Evolutionary conservation across 2,329 filamentous ascomycete genomes (phyloP).

Genomic region (Tolypocladium inflatum): DNA sequence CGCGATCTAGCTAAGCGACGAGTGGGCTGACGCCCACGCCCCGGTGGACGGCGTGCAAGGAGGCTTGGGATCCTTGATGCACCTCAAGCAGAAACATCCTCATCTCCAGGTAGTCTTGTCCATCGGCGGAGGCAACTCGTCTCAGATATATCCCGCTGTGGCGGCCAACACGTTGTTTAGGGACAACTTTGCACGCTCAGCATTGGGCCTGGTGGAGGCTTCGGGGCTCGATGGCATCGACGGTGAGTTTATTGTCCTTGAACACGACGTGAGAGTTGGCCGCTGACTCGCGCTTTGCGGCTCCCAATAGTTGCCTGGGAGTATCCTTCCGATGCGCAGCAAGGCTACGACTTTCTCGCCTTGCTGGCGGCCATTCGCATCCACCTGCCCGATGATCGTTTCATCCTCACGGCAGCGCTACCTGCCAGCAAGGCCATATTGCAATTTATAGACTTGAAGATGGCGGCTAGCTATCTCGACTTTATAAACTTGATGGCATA

Average conservation of each 20-base stretch:
- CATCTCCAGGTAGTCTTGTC: conserved; percentile 70
- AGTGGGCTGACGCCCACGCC: conserved; percentile 65
- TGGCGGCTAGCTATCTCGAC: conserved; percentile 58
- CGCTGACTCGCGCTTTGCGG: neutral
- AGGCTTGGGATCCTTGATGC: conserved; percentile 63
- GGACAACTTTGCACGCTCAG: conserved; percentile 62
- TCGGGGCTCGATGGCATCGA: conserved; percentile 58
- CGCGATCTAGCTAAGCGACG: conserved; percentile 58
- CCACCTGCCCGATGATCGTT: conserved; percentile 58
- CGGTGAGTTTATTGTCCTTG: conserved; percentile 35
- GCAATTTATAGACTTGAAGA: conserved; percentile 56
- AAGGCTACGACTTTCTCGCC: conserved; percentile 62
- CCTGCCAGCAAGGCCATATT: conserved; percentile 59
- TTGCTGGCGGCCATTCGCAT: conserved; percentile 58
- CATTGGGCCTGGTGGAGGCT: conserved; percentile 56
- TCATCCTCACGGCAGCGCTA: conserved; percentile 62
- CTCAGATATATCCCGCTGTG: conserved; percentile 57
- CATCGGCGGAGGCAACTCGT: conserved; percentile 59
- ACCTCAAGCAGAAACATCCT: conserved; percentile 60
- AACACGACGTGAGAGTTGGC: neutral
- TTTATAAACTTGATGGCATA: conserved; percentile 73
- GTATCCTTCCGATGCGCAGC: conserved; percentile 55
- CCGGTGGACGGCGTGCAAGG: conserved; percentile 63
- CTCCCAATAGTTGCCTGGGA: conserved; percentile 65
- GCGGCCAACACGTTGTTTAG: conserved; percentile 50